A percentile compares a stretch with the other conserved stretches of the same genome.
These are phyloP conservation scores for Cucurbita argyrosperma DNA, from an alignment of 306 rosid genomes.

Conservation along the genomic window DNA sequence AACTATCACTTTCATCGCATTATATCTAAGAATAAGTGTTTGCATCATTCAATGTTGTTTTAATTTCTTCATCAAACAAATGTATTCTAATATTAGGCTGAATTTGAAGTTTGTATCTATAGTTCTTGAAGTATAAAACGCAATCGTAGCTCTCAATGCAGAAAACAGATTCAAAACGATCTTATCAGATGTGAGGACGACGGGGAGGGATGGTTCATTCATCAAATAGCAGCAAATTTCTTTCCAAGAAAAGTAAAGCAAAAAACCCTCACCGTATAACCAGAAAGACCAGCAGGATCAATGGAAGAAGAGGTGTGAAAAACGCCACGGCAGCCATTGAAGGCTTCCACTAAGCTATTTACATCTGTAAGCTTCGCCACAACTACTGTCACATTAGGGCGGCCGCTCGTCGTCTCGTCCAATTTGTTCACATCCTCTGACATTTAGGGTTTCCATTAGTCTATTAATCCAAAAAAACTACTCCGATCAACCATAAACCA, in stretches of 20 bases:
- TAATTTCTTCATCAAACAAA: too few relatives aligned
- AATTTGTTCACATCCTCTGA: slow-evolving; percentile 56
- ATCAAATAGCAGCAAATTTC: neutral
- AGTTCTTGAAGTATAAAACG: too few relatives aligned
- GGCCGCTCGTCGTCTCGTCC: slow-evolving; percentile 28
- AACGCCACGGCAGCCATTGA: slow-evolving; percentile 71
- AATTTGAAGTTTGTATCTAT: too few relatives aligned
- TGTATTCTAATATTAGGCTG: too few relatives aligned
- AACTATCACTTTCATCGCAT: too few relatives aligned
- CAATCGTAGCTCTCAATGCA: neutral
- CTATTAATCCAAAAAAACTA: neutral
- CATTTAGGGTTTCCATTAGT: neutral
- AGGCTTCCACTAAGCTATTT: slow-evolving; percentile 37
- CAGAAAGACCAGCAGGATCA: slow-evolving; percentile 88
- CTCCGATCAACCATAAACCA: neutral
- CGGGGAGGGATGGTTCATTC: neutral
- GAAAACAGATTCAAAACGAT: neutral
- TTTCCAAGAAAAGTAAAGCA: neutral
- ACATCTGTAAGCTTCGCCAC: slow-evolving; percentile 39
- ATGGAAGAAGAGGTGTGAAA: slow-evolving; percentile 70
- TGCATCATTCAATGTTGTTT: too few relatives aligned
- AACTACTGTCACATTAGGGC: slow-evolving; percentile 12
- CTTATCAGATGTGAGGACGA: neutral
- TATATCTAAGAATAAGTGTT: too few relatives aligned
- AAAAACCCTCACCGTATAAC: slow-evolving; percentile 43